Evolutionary conservation across 495 filamentous ascomycete species (phyloP).

Genomic region (Lasiosphaeriaceae sp.): DNA sequence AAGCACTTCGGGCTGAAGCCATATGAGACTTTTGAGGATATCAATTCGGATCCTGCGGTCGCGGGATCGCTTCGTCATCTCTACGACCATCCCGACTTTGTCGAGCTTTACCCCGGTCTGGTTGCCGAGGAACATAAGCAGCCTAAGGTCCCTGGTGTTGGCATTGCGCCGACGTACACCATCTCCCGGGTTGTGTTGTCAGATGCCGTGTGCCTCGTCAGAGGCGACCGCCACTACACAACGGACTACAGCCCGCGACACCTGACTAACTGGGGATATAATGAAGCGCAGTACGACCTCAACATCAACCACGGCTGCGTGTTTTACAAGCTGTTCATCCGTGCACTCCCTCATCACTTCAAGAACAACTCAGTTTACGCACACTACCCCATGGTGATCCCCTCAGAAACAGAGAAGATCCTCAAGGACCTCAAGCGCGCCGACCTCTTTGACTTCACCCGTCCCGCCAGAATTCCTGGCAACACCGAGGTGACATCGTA

Average conservation of each 20-base stretch:
- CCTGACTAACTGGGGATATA: constrained; percentile 78
- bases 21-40: constrained; percentile 77
- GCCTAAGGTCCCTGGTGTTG: constrained; percentile 70
- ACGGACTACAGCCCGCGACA: constrained; percentile 65
- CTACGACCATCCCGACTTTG: constrained; percentile 67
- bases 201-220: constrained; percentile 80
- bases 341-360: constrained; percentile 79
- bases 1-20: constrained; percentile 72
- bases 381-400: constrained; percentile 80
- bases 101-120: constrained; percentile 79
- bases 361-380: constrained; percentile 77
- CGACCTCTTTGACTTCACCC: constrained; percentile 67
- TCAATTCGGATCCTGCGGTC: constrained; percentile 75
- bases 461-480: constrained; percentile 50
- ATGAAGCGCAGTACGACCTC: constrained; percentile 36
- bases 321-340: constrained; percentile 76
- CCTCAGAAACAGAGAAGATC: constrained; percentile 66
- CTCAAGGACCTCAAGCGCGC: constrained; percentile 66
- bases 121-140: constrained; percentile 78
- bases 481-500: constrained; percentile 57
- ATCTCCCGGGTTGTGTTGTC: constrained; percentile 79
- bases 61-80: constrained; percentile 66
- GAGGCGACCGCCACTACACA: constrained; percentile 86
- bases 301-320: constrained; percentile 78
- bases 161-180: constrained; percentile 77